A percentile compares a stretch with the other conserved stretches of the same genome.
These are phyloP conservation scores for Fomitopsis pulvina DNA, from an alignment of 768 basidiomycete species.

Conservation along the genomic window DNA sequence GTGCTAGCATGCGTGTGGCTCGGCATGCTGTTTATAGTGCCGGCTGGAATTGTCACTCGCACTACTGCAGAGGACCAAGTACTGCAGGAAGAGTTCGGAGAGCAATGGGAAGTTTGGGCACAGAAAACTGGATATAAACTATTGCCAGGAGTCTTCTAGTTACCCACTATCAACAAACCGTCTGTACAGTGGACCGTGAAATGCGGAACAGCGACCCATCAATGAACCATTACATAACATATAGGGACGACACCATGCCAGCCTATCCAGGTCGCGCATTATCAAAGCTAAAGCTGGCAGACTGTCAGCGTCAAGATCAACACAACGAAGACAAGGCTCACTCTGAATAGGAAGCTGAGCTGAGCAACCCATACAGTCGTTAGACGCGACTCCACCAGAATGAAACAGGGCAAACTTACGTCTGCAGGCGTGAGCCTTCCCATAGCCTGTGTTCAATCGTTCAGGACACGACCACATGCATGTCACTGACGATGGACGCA, in stretches of 20 bases:
- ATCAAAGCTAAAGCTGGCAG: not conserved
- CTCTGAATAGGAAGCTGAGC: slow-evolving; percentile 56
- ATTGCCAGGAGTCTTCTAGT: slow-evolving; percentile 6
- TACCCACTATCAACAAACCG: too few species aligned
- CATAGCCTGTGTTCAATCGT: slow-evolving; percentile 56
- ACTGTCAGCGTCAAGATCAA: not conserved
- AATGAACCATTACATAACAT: too few species aligned
- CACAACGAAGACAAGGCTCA: slow-evolving; percentile 22
- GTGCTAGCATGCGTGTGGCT: not conserved
- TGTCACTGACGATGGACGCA: slow-evolving; percentile 26
- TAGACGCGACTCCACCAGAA: not conserved
- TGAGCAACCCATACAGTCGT: slow-evolving; percentile 14
- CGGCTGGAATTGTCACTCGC: slow-evolving; percentile 1
- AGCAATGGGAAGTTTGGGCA: slow-evolving; percentile 12
- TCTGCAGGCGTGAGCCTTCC: slow-evolving; percentile 87
- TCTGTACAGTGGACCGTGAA: too few species aligned
- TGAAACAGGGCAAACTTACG: slow-evolving; percentile 19
- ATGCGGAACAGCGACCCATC: too few species aligned
- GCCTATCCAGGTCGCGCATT: too few species aligned
- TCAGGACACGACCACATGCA: slow-evolving; percentile 5
- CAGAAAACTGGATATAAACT: slow-evolving; percentile 6
- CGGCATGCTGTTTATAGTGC: not conserved
- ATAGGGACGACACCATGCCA: too few species aligned
- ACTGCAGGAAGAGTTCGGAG: slow-evolving; percentile 5
- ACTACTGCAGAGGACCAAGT: slow-evolving; percentile 3